Evolutionary conservation across 139 green algal species (phyloP), one percentile per base, ranked within the genome.

Genomic region (Spirogloea muscicola): DNA sequence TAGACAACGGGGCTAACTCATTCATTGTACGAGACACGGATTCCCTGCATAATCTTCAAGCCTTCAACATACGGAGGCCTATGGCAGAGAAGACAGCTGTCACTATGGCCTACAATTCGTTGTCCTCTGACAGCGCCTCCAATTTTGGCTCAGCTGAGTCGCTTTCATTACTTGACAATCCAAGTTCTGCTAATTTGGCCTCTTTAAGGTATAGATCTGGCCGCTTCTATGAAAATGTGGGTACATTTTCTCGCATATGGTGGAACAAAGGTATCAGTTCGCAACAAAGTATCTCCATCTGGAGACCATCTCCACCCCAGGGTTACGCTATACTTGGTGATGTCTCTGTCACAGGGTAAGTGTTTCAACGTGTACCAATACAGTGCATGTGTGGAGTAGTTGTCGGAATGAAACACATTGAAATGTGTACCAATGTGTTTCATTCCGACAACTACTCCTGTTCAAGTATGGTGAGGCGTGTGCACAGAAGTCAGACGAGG

Each of bases 301-400:
- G 88, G 88, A 72, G 88, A 0, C 85, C 91, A 1, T 38, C 85
- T 2, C 78, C 91, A 4, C 90, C 90, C 0, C 63, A 79, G 1
- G 91, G 91, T 41, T 96, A 93, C 49, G 78, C 88, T 0, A 74
- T 71, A 6, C 80, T 91, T 40, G 88, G 87, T 10, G 89, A 93
- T 70, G 88, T 79, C 62, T 81, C 87, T 44, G 72, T 80, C 0
- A 51, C 60, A 0, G 88, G 88, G 21, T 88, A 88, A 62, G 78
- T 83, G n/a, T n/a, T n/a, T n/a, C n/a, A n/a, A n/a, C n/a, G n/a
- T n/a, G n/a, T n/a, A n/a, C n/a, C n/a, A n/a, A n/a, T n/a, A n/a
- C n/a, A n/a, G n/a, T n/a, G n/a, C n/a, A n/a, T n/a, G n/a, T n/a
- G n/a, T n/a, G n/a, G n/a, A n/a, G n/a, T n/a, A n/a, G n/a, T n/a